Evolutionary conservation across 2,329 filamentous ascomycete species (phyloP).

Genomic region (Epichloe typhina): DNA sequence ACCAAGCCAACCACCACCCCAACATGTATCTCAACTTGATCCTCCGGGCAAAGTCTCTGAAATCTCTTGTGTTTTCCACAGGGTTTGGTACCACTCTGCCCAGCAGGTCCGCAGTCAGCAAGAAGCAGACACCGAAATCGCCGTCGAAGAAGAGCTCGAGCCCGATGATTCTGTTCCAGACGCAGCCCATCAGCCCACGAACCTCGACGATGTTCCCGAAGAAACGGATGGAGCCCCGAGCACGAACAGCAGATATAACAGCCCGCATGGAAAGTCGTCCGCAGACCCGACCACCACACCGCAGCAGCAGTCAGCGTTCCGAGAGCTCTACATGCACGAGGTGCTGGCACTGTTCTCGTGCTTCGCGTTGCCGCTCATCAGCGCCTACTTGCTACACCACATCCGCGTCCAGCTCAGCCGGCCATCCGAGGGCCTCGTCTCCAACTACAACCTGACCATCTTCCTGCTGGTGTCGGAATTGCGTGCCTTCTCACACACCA

Average conservation of each 20-base stretch:
- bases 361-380: constrained; percentile 63
- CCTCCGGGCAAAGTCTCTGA: neutral
- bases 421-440: constrained; percentile 75
- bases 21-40: neutral
- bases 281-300: constrained; percentile 10
- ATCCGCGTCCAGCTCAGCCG: constrained; percentile 71
- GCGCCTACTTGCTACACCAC: constrained; percentile 72
- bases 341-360: constrained; percentile 61
- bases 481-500: constrained; percentile 66
- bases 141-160: constrained; percentile 1
- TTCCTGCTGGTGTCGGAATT: constrained; percentile 82
- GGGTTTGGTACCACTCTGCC: constrained; percentile 63
- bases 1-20: neutral
- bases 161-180: constrained; percentile 13
- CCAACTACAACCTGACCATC: constrained; percentile 84
- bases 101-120: constrained; percentile 46
- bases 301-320: constrained; percentile 30
- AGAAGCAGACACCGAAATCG: constrained; percentile 20
- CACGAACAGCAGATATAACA: neutral
- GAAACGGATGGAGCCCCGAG: neutral
- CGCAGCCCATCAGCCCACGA: constrained; percentile 31
- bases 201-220: constrained; percentile 23
- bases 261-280: constrained; percentile 3
- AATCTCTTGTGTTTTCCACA: constrained; percentile 16
- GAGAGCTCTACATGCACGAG: constrained; percentile 64